phyloP scores from a whole-genome alignment of 106 monocot species.

The Dendrobium officinale region DNA sequence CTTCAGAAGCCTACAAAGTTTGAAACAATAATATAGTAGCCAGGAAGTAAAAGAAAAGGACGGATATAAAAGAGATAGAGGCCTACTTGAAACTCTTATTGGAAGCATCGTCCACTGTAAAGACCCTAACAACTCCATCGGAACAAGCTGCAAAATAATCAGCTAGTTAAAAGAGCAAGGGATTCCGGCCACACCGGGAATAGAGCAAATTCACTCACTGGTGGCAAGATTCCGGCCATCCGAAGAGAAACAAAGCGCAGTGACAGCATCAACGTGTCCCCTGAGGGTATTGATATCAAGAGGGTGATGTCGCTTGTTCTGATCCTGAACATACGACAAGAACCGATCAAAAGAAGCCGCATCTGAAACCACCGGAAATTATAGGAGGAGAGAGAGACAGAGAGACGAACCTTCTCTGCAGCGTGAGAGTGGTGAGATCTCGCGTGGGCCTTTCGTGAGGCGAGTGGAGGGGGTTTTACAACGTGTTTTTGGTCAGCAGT shows the following conservation, averaged over 20 bases:
- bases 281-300: slow-evolving; percentile 87
- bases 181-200: neutral
- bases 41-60: neutral
- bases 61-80: neutral
- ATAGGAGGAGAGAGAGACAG: neutral
- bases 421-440: slow-evolving; percentile 32
- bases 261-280: slow-evolving; percentile 73
- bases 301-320: slow-evolving; percentile 63
- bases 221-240: slow-evolving; percentile 76
- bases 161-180: neutral
- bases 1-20: slow-evolving; percentile 52
- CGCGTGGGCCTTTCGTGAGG: slow-evolving; percentile 25
- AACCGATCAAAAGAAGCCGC: neutral
- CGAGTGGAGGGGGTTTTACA: slow-evolving; percentile 10
- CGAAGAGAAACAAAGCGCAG: slow-evolving; percentile 72
- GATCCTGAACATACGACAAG: slow-evolving; percentile 35
- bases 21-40: neutral
- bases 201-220: slow-evolving; percentile 21
- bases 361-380: neutral
- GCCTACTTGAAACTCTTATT: slow-evolving; percentile 95
- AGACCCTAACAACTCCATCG: slow-evolving; percentile 80
- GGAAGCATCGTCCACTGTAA: slow-evolving; percentile 76
- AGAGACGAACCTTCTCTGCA: slow-evolving; percentile 46
- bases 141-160: slow-evolving; percentile 54
- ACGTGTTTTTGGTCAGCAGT: slow-evolving; percentile 11